Conservation (phyloP, 805 yeast genomes). For the Suhomyces prunicola region DNA sequence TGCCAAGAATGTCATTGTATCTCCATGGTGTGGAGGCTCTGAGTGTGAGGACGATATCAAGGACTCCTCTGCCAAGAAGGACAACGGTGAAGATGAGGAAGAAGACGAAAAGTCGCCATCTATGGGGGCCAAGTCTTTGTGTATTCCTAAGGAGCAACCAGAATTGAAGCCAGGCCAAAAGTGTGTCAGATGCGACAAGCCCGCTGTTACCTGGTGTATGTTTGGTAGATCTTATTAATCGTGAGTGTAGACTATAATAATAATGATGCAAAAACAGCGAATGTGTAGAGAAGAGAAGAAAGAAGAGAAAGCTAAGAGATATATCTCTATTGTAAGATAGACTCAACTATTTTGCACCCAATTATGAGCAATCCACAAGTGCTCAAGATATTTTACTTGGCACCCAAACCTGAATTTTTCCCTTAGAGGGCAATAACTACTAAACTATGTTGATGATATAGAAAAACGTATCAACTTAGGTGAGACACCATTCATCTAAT, state of each 20-base stretch:
- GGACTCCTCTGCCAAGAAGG: conserved; percentile 78
- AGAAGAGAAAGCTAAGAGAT: too few relatives aligned
- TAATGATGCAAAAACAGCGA: neutral
- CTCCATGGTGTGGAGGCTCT: conserved; percentile 96
- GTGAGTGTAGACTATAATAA: neutral
- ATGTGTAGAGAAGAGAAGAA: neutral
- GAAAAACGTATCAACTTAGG: too few relatives aligned
- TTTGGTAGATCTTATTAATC: conserved; percentile 91
- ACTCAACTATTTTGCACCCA: too few relatives aligned
- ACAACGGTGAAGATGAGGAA: conserved; percentile 78
- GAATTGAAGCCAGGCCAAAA: conserved; percentile 70
- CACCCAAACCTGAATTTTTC: too few relatives aligned
- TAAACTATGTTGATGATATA: too few relatives aligned
- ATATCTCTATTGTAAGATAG: too few relatives aligned
- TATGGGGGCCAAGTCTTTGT: conserved; percentile 98
- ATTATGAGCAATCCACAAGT: too few relatives aligned
- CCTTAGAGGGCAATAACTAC: too few relatives aligned
- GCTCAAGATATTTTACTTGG: too few relatives aligned
- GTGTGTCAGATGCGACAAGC: conserved; percentile 80
- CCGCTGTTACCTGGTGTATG: conserved; percentile 84
- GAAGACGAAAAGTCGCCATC: conserved; percentile 95
- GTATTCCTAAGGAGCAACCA: conserved; percentile 95
- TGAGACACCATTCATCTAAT: too few relatives aligned
- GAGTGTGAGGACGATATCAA: conserved; percentile 98
- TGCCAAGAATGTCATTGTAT: conserved; percentile 80